Percentiles rank a stretch among this genome's conserved stretches.
phyloP scores from a whole-genome alignment of 345 rosid genomes.

The Salix purpurea region DNA sequence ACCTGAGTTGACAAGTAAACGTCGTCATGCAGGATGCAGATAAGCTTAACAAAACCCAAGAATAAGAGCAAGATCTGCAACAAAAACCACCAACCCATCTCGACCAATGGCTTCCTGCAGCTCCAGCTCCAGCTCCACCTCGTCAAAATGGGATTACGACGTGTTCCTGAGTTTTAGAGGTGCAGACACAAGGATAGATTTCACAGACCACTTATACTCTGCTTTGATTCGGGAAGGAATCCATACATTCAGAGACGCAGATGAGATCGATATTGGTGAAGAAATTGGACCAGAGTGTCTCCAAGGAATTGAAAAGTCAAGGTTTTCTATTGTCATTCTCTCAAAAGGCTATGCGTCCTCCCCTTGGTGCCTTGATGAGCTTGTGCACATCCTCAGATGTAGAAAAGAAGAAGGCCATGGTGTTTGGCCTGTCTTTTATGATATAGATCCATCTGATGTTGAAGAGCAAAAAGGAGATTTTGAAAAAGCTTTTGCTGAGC shows the following conservation, averaged over 20 bases:
- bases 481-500: neutral
- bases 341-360: conserved; percentile 10
- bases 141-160: neutral
- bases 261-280: neutral
- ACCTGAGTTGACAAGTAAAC: neutral
- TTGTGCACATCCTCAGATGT: neutral
- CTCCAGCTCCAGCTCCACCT: neutral
- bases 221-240: conserved; percentile 6
- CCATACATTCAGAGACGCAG: neutral
- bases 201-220: conserved; percentile 5
- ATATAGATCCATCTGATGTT: conserved; percentile 7
- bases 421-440: conserved; percentile 12
- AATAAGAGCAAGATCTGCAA: neutral
- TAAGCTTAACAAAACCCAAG: neutral
- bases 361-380: conserved; percentile 13
- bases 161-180: conserved; percentile 15
- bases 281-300: neutral
- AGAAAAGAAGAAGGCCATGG: neutral
- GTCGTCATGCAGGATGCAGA: neutral
- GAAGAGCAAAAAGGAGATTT: neutral
- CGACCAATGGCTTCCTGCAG: neutral
- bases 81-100: neutral
- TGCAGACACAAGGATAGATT: neutral
- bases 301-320: neutral
- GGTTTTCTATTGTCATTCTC: neutral